phyloP scores from a whole-genome alignment of 345 rosid species.

The Eucalyptus coolabah region DNA sequence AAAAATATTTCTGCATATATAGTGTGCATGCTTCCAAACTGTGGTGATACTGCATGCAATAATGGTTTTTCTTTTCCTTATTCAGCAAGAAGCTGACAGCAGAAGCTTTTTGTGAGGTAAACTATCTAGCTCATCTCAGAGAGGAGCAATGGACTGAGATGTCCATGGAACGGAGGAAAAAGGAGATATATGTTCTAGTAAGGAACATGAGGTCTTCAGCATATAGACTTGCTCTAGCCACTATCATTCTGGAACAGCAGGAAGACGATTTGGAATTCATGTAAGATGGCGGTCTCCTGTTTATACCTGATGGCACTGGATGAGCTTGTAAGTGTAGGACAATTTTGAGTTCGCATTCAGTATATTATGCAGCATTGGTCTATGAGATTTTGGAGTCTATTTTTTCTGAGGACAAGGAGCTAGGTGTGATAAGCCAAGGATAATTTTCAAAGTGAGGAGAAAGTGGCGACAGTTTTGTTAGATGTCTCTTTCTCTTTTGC shows the following conservation, averaged over 20 bases:
- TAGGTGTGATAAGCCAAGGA: not conserved
- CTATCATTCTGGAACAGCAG: conserved; percentile 54
- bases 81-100: conserved; percentile 68
- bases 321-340: not conserved
- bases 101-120: conserved; percentile 63
- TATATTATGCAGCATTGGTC: not conserved
- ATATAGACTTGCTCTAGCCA: conserved; percentile 70
- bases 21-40: not conserved
- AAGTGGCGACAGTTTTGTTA: not conserved
- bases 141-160: conserved; percentile 61
- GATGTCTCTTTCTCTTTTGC: not conserved
- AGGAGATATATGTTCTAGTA: conserved; percentile 68
- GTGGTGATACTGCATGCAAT: not conserved
- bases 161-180: conserved; percentile 32
- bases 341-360: not conserved
- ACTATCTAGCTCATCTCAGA: conserved; percentile 47
- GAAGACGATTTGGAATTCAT: conserved; percentile 39
- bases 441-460: not conserved
- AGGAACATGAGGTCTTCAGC: conserved; percentile 79
- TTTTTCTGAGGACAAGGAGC: not conserved
- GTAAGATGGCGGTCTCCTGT: not conserved
- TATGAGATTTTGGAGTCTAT: not conserved
- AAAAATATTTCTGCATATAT: not conserved
- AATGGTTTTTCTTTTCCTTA: not conserved
- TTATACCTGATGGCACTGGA: not conserved